Evolutionary conservation across 768 basidiomycete species (phyloP), one percentile per base, ranked within the genome.

Genomic region (Atractiella rhizophila): DNA sequence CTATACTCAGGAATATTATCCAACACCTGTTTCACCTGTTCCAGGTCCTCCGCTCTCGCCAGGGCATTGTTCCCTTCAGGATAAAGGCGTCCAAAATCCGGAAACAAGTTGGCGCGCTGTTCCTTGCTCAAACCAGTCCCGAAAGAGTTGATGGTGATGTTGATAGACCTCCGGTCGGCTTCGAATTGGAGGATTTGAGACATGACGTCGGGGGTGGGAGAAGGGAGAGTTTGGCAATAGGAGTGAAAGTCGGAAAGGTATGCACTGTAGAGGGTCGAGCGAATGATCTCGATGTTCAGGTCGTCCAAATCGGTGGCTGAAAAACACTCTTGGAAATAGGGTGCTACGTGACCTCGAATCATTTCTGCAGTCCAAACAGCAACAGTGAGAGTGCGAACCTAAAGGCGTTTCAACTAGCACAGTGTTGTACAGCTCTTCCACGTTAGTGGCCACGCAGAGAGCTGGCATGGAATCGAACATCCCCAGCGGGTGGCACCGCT

Each of bases 81-180:
- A 65, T 74, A 96, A 37, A 98, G 68, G 40, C 78, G 71, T 15
- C 91, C 91, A 45, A 96, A 79, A 13, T 76, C 67, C 5, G 91
- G 91, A 68, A 88, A 96, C 28, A 98, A 70, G 53, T 74, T 74
- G 12, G 85, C 82, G 27, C 91, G 77, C 51, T 81, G 76, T 56
- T 98, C 91, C 60, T 98, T 98, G 29, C 76, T 67, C 44, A 98
- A 69, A 53, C 83, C 82, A 4, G 91, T 94, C 45, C 76, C 76
- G 62, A 96, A 88, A 11, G 91, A 96, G 66, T 98, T 98, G 65
- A 98, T 80, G 26, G 91, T 91, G 60, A 98, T 94, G 64, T 96
- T 98, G 58, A 96, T 76, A 2, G 85, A 76, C 38, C 91, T 74
- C 27, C 91, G 69, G 62, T 98, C 91, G 21, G 88, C 91, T 64